These are phyloP conservation scores for Amauroascus verrucosus DNA, from an alignment of 2,329 filamentous ascomycete genomes.

Conservation along the genomic window DNA sequence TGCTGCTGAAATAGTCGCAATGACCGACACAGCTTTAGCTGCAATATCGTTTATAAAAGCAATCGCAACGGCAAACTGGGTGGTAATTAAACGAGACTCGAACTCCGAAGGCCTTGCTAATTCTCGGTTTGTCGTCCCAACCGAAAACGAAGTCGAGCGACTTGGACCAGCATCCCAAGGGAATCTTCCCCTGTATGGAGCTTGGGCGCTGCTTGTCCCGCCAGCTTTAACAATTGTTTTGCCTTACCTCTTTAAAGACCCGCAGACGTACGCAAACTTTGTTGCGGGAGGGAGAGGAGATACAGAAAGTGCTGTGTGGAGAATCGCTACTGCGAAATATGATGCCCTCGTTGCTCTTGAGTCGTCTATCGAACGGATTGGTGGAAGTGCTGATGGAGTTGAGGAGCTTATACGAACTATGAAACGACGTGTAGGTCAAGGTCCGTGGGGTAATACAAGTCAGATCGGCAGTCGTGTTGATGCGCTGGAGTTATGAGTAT, in stretches of 20 bases:
- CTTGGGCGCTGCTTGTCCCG: conserved; percentile 44
- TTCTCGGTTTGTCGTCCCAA: conserved; percentile 31
- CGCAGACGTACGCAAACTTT: conserved; percentile 48
- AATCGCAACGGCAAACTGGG: conserved; percentile 48
- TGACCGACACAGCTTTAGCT: conserved; percentile 48
- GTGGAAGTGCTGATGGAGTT: conserved; percentile 26
- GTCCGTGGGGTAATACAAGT: conserved; percentile 31
- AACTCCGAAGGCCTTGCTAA: conserved; percentile 13
- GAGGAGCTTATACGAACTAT: conserved; percentile 34
- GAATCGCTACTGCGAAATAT: conserved; percentile 48
- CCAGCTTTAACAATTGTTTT: conserved; percentile 42
- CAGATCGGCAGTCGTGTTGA: conserved; percentile 28
- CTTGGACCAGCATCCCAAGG: conserved; percentile 29
- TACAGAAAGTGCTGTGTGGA: conserved; percentile 47
- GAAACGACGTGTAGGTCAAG: conserved; percentile 33
- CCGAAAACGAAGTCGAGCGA: conserved; percentile 31
- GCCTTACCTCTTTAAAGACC: conserved; percentile 48
- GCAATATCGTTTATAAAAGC: conserved; percentile 44
- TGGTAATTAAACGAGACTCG: conserved; percentile 27
- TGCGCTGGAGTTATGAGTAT: conserved; percentile 28
- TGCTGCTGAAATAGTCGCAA: conserved; percentile 47
- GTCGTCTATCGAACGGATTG: conserved; percentile 31
- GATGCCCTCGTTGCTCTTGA: conserved; percentile 46
- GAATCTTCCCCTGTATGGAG: conserved; percentile 35
- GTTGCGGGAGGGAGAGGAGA: conserved; percentile 48